Percentiles rank a stretch among this genome's conserved stretches.
Conservation (phyloP, 164 flowering plant species). For the Umbellularia californica region DNA sequence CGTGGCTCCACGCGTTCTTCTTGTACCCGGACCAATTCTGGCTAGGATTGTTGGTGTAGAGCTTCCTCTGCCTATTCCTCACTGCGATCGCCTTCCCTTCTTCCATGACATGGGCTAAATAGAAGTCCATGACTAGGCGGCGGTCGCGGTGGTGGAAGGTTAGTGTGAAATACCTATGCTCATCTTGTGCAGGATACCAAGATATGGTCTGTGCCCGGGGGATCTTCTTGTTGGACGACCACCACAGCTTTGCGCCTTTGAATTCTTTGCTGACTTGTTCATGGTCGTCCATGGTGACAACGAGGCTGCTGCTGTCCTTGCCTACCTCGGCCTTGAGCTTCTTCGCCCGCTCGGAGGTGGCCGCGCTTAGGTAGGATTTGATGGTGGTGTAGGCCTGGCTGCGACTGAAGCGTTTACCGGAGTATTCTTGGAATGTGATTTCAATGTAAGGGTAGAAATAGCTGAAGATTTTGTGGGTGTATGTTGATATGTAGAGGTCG, state of each 20-base stretch:
- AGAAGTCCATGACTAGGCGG: constrained; percentile 32
- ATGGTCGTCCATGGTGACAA: constrained; percentile 50
- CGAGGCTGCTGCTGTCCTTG: constrained; percentile 29
- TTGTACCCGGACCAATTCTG: constrained; percentile 22
- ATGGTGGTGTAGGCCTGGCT: constrained; percentile 46
- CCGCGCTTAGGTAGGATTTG: constrained; percentile 46
- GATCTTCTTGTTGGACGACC: constrained; percentile 27
- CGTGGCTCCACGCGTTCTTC: constrained; percentile 44
- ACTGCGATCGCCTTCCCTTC: constrained; percentile 39
- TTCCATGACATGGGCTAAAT: constrained; percentile 38
- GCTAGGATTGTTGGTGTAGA: constrained; percentile 42
- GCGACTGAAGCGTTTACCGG: constrained; percentile 35
- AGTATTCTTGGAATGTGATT: constrained; percentile 46
- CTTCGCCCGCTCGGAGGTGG: constrained; percentile 36
- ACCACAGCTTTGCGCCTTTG: constrained; percentile 36
- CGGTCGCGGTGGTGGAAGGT: constrained; percentile 42
- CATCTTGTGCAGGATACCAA: constrained; percentile 21
- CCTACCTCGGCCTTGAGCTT: constrained; percentile 47
- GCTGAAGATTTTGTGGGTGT: constrained; percentile 16
- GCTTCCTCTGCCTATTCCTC: constrained; percentile 49
- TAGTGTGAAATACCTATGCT: constrained; percentile 36
- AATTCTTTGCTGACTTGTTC: constrained; percentile 47
- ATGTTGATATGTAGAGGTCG: constrained; percentile 22
- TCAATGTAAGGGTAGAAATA: constrained; percentile 35
- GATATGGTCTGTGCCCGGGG: constrained; percentile 3